These are phyloP conservation scores for Cercospora brassicicola DNA, from an alignment of 2,329 filamentous ascomycete genomes.

Conservation along the genomic window DNA sequence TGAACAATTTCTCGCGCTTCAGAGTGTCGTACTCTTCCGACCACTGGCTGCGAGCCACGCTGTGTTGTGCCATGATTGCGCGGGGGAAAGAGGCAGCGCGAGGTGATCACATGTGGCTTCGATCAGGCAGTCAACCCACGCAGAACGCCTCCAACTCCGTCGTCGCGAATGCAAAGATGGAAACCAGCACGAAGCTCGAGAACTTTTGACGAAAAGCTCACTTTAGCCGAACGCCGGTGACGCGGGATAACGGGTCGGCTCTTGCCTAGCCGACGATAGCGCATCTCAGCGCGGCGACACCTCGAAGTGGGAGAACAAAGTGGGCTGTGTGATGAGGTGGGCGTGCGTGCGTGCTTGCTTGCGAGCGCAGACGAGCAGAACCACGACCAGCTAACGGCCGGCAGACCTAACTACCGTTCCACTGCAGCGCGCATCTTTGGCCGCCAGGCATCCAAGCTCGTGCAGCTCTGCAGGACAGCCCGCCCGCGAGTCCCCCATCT, in stretches of 20 bases:
- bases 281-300: constrained; percentile 5
- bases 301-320: constrained; percentile 8
- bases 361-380: neutral
- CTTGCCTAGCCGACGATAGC: constrained; percentile 3
- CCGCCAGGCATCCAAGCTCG: constrained; percentile 8
- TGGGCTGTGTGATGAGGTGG: constrained; percentile 6
- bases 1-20: constrained; percentile 83
- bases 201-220: constrained; percentile 11
- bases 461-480: constrained; percentile 12
- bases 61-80: constrained; percentile 10
- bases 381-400: neutral
- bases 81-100: neutral
- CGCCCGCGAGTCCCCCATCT: neutral
- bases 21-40: constrained; percentile 81
- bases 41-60: constrained; percentile 57
- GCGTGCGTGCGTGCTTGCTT: neutral
- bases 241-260: constrained; percentile 2
- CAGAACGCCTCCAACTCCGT: constrained; percentile 1
- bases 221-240: constrained; percentile 2
- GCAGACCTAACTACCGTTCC: neutral
- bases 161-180: neutral
- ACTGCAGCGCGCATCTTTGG: neutral
- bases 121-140: neutral
- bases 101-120: constrained; percentile 1
- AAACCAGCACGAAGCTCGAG: constrained; percentile 1